These are phyloP conservation scores for Collybia sp. DNA, from an alignment of 768 basidiomycete species.

Conservation along the genomic window DNA sequence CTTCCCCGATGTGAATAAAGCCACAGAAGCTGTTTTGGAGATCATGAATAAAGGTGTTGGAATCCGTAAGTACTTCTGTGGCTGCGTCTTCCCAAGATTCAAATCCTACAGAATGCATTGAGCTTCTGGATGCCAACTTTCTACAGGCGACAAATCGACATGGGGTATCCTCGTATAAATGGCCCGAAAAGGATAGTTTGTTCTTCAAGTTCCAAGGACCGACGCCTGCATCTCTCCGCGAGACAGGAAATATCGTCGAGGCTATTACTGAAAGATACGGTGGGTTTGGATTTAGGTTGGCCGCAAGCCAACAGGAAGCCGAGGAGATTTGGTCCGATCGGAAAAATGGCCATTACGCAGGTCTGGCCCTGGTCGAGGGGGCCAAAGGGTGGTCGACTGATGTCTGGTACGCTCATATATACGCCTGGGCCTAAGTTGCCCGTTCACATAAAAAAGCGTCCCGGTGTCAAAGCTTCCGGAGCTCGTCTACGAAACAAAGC, in stretches of 20 bases:
- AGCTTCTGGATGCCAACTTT: conserved; percentile 70
- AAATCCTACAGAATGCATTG: conserved; percentile 68
- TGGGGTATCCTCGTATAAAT: conserved; percentile 49
- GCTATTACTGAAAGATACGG: conserved; percentile 59
- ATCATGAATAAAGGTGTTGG: conserved; percentile 69
- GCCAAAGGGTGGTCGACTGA: conserved; percentile 66
- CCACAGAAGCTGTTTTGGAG: conserved; percentile 71
- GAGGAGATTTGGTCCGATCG: conserved; percentile 69
- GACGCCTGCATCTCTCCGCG: conserved; percentile 49
- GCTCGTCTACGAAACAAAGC: conserved; percentile 63
- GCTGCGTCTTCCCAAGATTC: too few species aligned
- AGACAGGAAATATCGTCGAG: conserved; percentile 56
- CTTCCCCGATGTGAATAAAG: conserved; percentile 71
- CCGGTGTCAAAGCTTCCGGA: conserved; percentile 63
- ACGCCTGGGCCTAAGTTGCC: not conserved
- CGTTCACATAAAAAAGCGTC: conserved; percentile 41
- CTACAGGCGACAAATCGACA: conserved; percentile 59
- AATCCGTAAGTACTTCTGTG: conserved; percentile 75
- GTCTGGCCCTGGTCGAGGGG: conserved; percentile 52
- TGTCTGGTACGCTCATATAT: conserved; percentile 48
- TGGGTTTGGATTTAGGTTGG: conserved; percentile 63
- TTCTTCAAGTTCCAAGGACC: conserved; percentile 89
- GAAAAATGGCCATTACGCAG: conserved; percentile 60
- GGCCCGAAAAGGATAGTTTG: conserved; percentile 62
- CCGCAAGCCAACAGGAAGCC: conserved; percentile 60